A percentile compares a stretch with the other conserved stretches of the same genome.
These are phyloP conservation scores for Flaveria sonorensis DNA, from an alignment of 129 eudicot species.

Conservation along the genomic window DNA sequence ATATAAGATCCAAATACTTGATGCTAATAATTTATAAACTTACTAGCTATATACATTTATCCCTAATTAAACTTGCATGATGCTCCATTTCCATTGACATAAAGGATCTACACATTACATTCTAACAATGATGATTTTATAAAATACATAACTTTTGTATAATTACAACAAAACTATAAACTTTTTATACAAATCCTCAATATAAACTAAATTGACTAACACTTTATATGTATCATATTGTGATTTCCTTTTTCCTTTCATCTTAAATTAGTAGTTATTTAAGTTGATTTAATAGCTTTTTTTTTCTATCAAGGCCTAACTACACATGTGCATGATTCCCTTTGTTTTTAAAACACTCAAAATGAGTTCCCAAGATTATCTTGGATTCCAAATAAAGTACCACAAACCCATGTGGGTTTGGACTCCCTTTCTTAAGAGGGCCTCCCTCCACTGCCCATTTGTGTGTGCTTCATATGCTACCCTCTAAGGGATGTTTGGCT, in stretches of 20 bases:
- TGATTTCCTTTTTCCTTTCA: neutral
- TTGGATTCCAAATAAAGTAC: slow-evolving; percentile 65
- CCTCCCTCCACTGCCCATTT: slow-evolving; percentile 27
- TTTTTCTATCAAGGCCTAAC: neutral
- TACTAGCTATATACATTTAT: no score
- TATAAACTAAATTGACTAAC: neutral
- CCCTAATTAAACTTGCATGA: no score
- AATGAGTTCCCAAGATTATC: slow-evolving; percentile 30
- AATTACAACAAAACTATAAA: neutral
- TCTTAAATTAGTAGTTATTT: neutral
- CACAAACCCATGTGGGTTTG: slow-evolving; percentile 51
- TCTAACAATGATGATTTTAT: neutral
- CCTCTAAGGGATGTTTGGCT: slow-evolving; percentile 18
- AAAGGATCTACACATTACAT: neutral
- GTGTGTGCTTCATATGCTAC: slow-evolving; percentile 2
- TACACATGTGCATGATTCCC: slow-evolving; percentile 35
- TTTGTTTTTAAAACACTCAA: slow-evolving; percentile 48
- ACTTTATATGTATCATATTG: neutral
- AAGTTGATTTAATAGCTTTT: neutral
- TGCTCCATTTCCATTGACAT: neutral
- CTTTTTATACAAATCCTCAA: neutral
- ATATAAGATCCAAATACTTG: neutral
- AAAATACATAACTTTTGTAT: neutral
- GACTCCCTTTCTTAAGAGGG: slow-evolving; percentile 37
- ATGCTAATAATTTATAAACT: neutral